Base-by-base conservation (phyloP, 31 red algal species). In the Odonthalia washingtoniensis region DNA sequence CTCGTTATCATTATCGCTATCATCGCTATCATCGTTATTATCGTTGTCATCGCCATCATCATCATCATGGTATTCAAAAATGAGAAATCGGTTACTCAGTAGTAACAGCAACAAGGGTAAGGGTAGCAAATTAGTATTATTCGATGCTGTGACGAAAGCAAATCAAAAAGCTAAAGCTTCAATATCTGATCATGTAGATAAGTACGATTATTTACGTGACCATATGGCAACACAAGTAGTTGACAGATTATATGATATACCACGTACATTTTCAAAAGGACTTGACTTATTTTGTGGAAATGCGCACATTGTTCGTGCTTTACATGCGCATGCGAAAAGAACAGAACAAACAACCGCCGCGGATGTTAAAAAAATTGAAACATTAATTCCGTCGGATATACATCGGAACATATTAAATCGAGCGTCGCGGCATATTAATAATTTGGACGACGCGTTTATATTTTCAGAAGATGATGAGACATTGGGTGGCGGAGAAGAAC, bases 211-310 rank as follows among this genome's bases (percentile, higher is more conserved):
- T 42, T 90, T 98, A 9, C 93, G 94, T 67, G 53, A 93, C 35
- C 94, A 98, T 40, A 81, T 98, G 43, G 96, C 96, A 3, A 40
- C 36, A 3, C 67, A 66, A 3, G 38, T 95, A 40, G 77, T 93
- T 61, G 96, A 98, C 34, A 80, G 96, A 28, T 81, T 98, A 57
- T 77, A 86, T 66, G 96, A 98, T 89, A 91, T 98, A 38, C 17
- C 45, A 1, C 85, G 94, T 31, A 9, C 60, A 9, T 95, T 98
- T 52, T 74, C 83, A 17, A 82, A 74, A 46, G 93, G 77, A 41
- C 73, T 98, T 4, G 96, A 98, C 65, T 68, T 96, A 18, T 94
- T 86, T 61, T 95, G 93, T 80, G 96, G 96, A 26, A 76, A 72
- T 14, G 89, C 81, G 39, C 90, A 98, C 82, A 44, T 98, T 27